These are phyloP conservation scores for Nakaseomyces bracarensis DNA, from an alignment of 1,139 yeast species.

Conservation along the genomic window DNA sequence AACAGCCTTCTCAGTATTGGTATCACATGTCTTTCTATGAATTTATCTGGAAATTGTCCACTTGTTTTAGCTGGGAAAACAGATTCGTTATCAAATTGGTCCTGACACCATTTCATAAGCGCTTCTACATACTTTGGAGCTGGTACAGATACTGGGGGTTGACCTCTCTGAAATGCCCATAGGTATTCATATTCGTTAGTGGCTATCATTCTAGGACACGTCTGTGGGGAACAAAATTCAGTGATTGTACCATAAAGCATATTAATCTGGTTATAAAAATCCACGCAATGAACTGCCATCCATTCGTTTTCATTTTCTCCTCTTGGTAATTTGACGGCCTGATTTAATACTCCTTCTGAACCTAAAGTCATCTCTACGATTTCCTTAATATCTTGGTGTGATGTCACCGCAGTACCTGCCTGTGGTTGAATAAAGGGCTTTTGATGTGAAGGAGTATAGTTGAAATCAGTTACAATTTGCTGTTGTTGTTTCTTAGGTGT, in stretches of 20 bases:
- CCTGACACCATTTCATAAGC: constrained; percentile 91
- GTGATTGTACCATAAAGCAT: constrained; percentile 96
- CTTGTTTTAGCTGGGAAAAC: constrained; percentile 87
- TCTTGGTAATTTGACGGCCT: constrained; percentile 87
- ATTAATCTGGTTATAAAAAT: constrained; percentile 89
- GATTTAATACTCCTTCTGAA: constrained; percentile 79
- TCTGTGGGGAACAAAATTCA: constrained; percentile 84
- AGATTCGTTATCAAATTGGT: constrained; percentile 77
- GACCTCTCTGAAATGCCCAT: constrained; percentile 51
- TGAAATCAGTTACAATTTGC: constrained; percentile 28
- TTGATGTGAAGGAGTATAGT: constrained; percentile 34
- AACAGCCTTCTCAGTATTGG: constrained; percentile 85
- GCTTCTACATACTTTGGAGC: constrained; percentile 94
- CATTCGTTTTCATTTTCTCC: constrained; percentile 92
- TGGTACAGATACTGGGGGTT: constrained; percentile 68
- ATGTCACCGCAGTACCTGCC: constrained; percentile 36
- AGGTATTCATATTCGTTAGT: constrained; percentile 93
- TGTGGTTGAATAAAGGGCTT: constrained; percentile 29
- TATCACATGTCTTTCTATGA: constrained; percentile 60
- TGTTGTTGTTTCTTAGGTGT: constrained; percentile 13
- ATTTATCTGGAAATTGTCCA: constrained; percentile 70
- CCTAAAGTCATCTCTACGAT: constrained; percentile 95
- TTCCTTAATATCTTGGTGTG: constrained; percentile 65
- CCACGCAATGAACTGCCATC: constrained; percentile 90
- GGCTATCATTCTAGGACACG: constrained; percentile 96